A percentile compares a stretch with the other conserved stretches of the same genome.
Conservation (phyloP, 2,329 filamentous ascomycete species). For the Rhexocercosporidium sp. region DNA sequence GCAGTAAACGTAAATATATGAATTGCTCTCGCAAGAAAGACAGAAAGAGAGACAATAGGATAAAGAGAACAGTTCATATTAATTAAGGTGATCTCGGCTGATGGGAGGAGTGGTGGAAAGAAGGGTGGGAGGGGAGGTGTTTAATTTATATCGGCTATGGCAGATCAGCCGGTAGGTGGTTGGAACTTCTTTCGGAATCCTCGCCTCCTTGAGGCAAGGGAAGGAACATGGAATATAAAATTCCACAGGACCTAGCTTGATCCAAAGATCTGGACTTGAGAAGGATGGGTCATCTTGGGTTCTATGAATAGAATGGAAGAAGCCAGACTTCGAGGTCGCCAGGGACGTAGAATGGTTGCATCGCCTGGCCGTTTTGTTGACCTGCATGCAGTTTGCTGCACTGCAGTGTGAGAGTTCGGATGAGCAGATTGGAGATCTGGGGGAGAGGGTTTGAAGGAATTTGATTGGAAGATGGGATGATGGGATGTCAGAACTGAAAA, state of each 20-base stretch:
- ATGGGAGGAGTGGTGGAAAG: neutral
- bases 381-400: neutral
- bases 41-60: neutral
- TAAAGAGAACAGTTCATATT: neutral
- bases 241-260: neutral
- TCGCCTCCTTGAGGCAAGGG: conserved; percentile 13
- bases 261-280: conserved; percentile 7
- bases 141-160: conserved; percentile 18
- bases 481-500: neutral
- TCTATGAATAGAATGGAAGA: conserved; percentile 13
- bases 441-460: conserved; percentile 18
- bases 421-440: conserved; percentile 8
- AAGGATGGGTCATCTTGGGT: neutral
- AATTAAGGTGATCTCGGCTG: conserved; percentile 8
- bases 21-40: neutral
- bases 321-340: too few relatives aligned
- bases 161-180: conserved; percentile 15
- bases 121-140: neutral
- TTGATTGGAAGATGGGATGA: conserved; percentile 10
- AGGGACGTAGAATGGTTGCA: neutral
- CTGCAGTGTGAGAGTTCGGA: neutral
- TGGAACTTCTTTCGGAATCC: conserved; percentile 6
- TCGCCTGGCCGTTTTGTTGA: neutral
- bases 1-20: conserved; percentile 5
- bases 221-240: conserved; percentile 1